Percentiles rank a stretch among this genome's conserved stretches.
phyloP scores from a whole-genome alignment of 2,329 filamentous ascomycete species.

The Apiospora aurea region DNA sequence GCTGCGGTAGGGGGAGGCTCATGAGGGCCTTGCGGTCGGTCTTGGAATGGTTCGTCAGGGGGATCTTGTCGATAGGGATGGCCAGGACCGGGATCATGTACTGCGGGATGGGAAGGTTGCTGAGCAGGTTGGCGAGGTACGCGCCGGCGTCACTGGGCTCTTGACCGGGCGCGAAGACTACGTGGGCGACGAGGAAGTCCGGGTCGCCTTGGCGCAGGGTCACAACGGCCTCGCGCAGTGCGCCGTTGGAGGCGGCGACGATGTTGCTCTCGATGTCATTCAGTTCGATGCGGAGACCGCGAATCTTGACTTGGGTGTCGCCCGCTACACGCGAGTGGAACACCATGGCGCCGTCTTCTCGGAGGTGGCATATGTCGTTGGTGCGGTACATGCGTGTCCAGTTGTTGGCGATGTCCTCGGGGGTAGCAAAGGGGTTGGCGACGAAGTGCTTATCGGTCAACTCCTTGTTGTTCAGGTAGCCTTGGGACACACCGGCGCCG shows the following conservation, averaged over 20 bases:
- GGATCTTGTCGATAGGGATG: slow-evolving; percentile 40
- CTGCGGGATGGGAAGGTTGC: slow-evolving; percentile 37
- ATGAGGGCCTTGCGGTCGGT: slow-evolving; percentile 33
- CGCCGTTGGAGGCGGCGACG: slow-evolving; percentile 2
- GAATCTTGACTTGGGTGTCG: slow-evolving; percentile 48
- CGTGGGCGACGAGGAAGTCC: slow-evolving; percentile 8
- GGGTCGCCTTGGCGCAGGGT: neutral
- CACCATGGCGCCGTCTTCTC: slow-evolving; percentile 39
- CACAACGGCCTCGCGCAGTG: neutral
- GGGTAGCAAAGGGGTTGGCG: slow-evolving; percentile 25
- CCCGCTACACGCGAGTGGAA: slow-evolving; percentile 45
- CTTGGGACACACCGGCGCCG: slow-evolving; percentile 30
- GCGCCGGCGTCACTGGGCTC: neutral
- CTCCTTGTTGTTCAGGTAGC: slow-evolving; percentile 41
- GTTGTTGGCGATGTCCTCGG: slow-evolving; percentile 26
- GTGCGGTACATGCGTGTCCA: slow-evolving; percentile 20
- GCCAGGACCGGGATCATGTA: slow-evolving; percentile 45
- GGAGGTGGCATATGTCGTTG: slow-evolving; percentile 36
- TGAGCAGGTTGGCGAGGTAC: slow-evolving; percentile 29
- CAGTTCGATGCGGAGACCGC: slow-evolving; percentile 52
- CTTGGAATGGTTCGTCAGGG: slow-evolving; percentile 42
- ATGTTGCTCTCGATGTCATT: slow-evolving; percentile 46
- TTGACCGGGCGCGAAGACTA: neutral
- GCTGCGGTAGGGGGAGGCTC: slow-evolving; percentile 24
- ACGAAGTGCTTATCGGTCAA: slow-evolving; percentile 36